These are phyloP conservation scores for Papiliotrema flavescens DNA, from an alignment of 1,284 basidiomycete species.

Conservation along the genomic window DNA sequence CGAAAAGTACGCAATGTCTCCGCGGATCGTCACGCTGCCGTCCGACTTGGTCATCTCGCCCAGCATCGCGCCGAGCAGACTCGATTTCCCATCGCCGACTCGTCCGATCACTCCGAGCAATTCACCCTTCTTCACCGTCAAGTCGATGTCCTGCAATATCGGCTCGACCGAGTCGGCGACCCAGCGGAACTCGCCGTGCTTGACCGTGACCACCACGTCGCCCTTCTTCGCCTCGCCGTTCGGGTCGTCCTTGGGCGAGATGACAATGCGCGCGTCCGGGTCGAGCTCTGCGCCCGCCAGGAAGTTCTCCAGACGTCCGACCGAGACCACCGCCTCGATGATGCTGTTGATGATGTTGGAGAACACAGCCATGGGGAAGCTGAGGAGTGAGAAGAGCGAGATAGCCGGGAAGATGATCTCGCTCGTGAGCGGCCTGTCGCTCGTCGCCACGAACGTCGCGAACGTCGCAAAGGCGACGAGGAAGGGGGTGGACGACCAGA, in stretches of 20 bases:
- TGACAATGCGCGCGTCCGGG: constrained; percentile 60
- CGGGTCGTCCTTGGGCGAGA: constrained; percentile 48
- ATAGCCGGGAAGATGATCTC: constrained; percentile 94
- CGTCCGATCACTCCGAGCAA: constrained; percentile 80
- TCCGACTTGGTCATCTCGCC: constrained; percentile 82
- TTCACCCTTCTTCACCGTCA: constrained; percentile 78
- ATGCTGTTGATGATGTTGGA: constrained; percentile 49
- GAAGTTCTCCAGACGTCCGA: constrained; percentile 74
- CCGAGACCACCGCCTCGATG: constrained; percentile 69
- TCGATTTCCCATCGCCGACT: constrained; percentile 87
- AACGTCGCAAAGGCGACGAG: constrained; percentile 84
- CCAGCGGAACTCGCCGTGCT: constrained; percentile 76
- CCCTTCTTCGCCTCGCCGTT: constrained; percentile 54
- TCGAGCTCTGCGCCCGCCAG: constrained; percentile 78
- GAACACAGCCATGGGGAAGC: constrained; percentile 75
- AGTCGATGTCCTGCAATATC: constrained; percentile 70
- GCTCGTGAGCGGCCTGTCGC: constrained; percentile 70
- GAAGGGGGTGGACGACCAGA: constrained; percentile 49
- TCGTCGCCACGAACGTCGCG: constrained; percentile 69
- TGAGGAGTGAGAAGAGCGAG: constrained; percentile 86
- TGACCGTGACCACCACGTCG: constrained; percentile 70
- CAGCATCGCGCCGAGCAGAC: constrained; percentile 49
- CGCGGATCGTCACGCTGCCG: constrained; percentile 67
- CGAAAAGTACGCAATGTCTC: constrained; percentile 79
- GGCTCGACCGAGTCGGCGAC: constrained; percentile 56